Conservation (phyloP, 2,329 filamentous ascomycete species). For the Pseudogymnoascus sp. region DNA sequence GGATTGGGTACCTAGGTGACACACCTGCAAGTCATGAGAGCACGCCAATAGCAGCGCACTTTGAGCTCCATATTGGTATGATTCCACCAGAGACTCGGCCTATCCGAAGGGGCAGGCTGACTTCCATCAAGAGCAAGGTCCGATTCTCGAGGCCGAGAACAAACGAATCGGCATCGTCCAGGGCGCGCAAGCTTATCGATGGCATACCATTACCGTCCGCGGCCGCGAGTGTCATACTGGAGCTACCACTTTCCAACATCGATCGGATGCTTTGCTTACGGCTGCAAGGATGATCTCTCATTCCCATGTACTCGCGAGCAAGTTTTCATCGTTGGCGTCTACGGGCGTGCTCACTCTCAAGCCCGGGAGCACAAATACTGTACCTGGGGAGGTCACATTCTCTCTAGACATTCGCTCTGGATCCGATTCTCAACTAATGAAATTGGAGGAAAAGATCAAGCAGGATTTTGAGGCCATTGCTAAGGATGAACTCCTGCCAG, state of each 20-base stretch:
- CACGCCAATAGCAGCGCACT: conserved; percentile 65
- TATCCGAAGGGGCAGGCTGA: not conserved
- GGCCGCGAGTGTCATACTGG: conserved; percentile 67
- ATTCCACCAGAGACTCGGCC: not conserved
- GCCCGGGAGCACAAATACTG: conserved; percentile 65
- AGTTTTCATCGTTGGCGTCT: conserved; percentile 52
- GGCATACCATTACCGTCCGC: conserved; percentile 58
- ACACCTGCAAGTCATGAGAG: conserved; percentile 46
- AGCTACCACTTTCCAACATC: conserved; percentile 58
- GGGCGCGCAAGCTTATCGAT: conserved; percentile 67
- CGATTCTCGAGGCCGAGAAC: conserved; percentile 56
- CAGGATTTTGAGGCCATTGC: conserved; percentile 52
- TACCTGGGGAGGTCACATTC: conserved; percentile 59
- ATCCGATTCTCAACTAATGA: conserved; percentile 45
- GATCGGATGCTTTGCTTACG: conserved; percentile 60
- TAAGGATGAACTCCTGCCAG: conserved; percentile 43
- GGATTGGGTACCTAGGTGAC: conserved; percentile 61
- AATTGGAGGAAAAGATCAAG: conserved; percentile 48
- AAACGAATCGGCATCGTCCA: conserved; percentile 62
- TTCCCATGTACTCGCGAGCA: conserved; percentile 53
- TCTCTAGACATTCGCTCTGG: conserved; percentile 58
- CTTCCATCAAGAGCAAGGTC: conserved; percentile 51
- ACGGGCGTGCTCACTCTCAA: conserved; percentile 60
- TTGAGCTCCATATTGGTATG: conserved; percentile 66
- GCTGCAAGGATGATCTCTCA: conserved; percentile 60